Evolutionary conservation across 2,329 filamentous ascomycete genomes (phyloP).

Genomic region (Coniochaeta sp.): DNA sequence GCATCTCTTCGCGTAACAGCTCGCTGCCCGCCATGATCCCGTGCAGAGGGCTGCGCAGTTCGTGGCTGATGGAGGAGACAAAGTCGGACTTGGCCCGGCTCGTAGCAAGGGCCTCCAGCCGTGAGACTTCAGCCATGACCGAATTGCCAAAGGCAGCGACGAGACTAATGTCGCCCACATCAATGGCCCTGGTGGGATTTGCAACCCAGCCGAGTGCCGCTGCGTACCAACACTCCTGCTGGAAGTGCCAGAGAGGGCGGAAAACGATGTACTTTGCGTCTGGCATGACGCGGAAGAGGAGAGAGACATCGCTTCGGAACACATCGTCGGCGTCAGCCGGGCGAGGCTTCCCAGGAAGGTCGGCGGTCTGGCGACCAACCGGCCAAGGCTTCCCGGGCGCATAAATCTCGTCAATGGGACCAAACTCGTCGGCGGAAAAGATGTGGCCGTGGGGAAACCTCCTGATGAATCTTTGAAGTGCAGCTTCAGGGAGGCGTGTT

Average conservation of each 20-base stretch:
- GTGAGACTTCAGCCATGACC: slow-evolving; percentile 48
- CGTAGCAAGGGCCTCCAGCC: slow-evolving; percentile 28
- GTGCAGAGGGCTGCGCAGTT: slow-evolving; percentile 49
- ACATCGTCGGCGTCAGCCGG: slow-evolving; percentile 4
- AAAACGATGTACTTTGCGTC: slow-evolving; percentile 27
- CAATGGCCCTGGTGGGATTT: slow-evolving; percentile 17
- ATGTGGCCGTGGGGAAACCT: slow-evolving; percentile 13
- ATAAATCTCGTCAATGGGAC: slow-evolving; percentile 15
- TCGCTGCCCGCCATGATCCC: slow-evolving; percentile 47
- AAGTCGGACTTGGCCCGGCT: slow-evolving; percentile 45
- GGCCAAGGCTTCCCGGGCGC: slow-evolving; percentile 9
- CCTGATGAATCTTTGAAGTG: slow-evolving; percentile 14
- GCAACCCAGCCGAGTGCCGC: slow-evolving; percentile 34
- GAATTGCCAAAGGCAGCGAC: slow-evolving; percentile 41
- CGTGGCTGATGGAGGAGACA: slow-evolving; percentile 50
- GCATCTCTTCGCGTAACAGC: slow-evolving; percentile 37
- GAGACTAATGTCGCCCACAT: slow-evolving; percentile 33
- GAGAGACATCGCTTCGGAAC: slow-evolving; percentile 17
- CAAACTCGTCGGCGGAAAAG: slow-evolving; percentile 14
- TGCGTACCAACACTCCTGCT: slow-evolving; percentile 29
- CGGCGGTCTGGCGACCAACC: neutral
- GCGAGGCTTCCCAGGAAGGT: too few relatives aligned
- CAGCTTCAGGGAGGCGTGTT: slow-evolving; percentile 11
- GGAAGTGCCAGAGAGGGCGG: slow-evolving; percentile 29
- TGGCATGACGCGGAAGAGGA: slow-evolving; percentile 23